Percentiles rank a stretch among this genome's conserved stretches.
Evolutionary conservation across 306 rosid species (phyloP).

Genomic region (Lathyrus aphaca): DNA sequence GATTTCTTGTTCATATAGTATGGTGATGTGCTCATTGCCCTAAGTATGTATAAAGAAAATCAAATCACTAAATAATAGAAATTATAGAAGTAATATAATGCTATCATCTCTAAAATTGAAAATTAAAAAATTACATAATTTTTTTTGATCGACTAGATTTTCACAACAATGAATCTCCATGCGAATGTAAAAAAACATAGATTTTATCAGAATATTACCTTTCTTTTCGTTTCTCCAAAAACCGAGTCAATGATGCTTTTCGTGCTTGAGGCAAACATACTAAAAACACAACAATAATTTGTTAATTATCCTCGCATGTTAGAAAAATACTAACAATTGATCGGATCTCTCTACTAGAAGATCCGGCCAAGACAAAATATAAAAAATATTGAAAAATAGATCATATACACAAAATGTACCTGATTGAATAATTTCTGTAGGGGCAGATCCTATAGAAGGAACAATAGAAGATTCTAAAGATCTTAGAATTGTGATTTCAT

Average conservation of each 20-base stretch:
- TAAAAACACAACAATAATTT: conserved; percentile 37
- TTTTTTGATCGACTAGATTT: background rate
- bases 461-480: conserved; percentile 47
- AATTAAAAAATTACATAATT: background rate
- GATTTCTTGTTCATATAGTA: conserved; percentile 57
- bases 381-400: background rate
- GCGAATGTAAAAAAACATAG: background rate
- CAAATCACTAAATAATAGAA: background rate
- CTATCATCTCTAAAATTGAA: background rate
- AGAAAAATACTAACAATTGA: background rate
- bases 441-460: conserved; percentile 47
- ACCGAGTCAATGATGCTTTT: conserved; percentile 91
- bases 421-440: conserved; percentile 51
- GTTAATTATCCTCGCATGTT: background rate
- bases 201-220: conserved; percentile 53
- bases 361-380: background rate
- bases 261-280: conserved; percentile 90
- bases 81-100: background rate
- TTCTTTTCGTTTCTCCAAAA: conserved; percentile 94
- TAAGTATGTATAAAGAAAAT: conserved; percentile 40
- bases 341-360: too few species aligned
- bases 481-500: conserved; percentile 46
- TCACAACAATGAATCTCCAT: background rate
- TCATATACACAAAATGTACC: conserved; percentile 47
- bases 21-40: conserved; percentile 63